Conservation (phyloP, 2,329 filamentous ascomycete species). For the Ceratocystis colombiana region DNA sequence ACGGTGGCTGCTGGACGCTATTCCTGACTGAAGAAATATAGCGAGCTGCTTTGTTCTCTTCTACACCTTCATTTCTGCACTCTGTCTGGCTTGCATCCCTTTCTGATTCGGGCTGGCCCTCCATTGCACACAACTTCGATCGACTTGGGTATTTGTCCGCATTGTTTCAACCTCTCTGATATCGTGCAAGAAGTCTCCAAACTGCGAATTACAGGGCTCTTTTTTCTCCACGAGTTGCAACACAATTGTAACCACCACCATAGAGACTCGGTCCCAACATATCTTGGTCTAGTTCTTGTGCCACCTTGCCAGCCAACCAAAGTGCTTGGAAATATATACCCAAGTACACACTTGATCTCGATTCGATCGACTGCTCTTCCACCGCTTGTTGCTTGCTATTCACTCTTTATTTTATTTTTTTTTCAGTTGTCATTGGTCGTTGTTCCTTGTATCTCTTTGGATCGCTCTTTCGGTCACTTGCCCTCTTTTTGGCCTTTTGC, state of each 20-base stretch:
- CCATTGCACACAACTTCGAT: not conserved
- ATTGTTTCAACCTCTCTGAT: not conserved
- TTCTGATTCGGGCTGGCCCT: not conserved
- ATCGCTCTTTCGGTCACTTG: no score
- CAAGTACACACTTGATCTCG: not conserved
- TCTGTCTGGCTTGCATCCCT: no score
- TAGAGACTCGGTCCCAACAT: not conserved
- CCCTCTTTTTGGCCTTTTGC: not conserved
- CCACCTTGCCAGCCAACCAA: slow-evolving; percentile 4
- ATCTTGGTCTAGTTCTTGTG: not conserved
- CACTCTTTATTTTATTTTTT: not conserved
- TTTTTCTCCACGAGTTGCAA: not conserved
- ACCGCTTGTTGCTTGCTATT: not conserved
- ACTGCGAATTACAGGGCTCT: not conserved
- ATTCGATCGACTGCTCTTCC: not conserved
- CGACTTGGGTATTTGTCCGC: not conserved
- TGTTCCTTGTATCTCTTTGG: not conserved
- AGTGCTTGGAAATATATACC: not conserved
- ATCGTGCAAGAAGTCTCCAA: slow-evolving; percentile 2
- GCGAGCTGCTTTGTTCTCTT: not conserved
- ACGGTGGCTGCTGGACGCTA: not conserved
- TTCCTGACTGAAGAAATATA: not conserved
- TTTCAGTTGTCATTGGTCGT: not conserved
- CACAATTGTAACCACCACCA: not conserved
- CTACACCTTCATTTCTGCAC: not conserved